phyloP scores from a whole-genome alignment of 768 basidiomycete species.

The Dentipellis fragilis region DNA sequence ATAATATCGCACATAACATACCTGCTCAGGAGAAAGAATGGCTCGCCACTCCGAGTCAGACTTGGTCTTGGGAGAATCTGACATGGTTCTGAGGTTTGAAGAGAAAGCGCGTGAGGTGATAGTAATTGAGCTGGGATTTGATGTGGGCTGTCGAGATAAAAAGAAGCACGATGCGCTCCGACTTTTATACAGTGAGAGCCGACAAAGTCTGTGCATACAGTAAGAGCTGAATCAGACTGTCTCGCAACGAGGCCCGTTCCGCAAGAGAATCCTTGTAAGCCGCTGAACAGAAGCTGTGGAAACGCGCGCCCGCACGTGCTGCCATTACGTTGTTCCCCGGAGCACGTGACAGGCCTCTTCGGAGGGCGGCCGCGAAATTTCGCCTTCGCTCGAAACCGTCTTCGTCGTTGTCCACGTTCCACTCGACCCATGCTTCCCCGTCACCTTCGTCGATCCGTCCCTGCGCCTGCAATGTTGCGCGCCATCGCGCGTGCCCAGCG shows the following conservation, averaged over 20 bases:
- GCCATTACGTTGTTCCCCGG: background rate
- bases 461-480: conserved; percentile 17
- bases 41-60: conserved; percentile 80
- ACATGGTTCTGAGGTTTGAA: conserved; percentile 14
- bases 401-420: background rate
- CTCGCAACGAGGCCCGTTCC: background rate
- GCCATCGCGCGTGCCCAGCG: conserved; percentile 15
- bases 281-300: background rate
- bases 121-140: no score
- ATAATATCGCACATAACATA: conserved; percentile 22
- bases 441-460: conserved; percentile 31
- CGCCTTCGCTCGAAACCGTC: background rate
- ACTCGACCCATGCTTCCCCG: conserved; percentile 34
- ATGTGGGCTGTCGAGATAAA: no score
- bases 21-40: conserved; percentile 73
- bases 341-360: background rate
- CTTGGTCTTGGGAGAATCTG: conserved; percentile 27
- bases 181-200: background rate
- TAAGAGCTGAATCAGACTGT: background rate
- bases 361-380: background rate
- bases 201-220: background rate
- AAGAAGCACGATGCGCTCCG: background rate
- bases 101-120: background rate
- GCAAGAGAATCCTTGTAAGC: background rate
- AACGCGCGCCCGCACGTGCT: background rate